Conservation (phyloP, 345 rosid genomes). For the Firmiana major region DNA sequence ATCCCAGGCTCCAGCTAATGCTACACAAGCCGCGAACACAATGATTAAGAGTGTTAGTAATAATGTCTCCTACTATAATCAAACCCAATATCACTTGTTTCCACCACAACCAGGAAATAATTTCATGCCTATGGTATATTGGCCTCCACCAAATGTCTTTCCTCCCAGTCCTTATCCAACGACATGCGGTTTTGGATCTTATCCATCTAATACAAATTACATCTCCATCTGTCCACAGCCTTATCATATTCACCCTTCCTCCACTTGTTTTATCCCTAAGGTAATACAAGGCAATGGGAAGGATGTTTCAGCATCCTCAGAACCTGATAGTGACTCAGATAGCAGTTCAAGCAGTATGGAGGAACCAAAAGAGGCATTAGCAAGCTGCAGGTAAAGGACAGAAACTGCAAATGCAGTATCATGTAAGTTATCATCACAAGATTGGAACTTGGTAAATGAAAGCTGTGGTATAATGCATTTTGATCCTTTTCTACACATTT, state of each 20-base stretch:
- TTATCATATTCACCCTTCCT: constrained; percentile 27
- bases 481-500: not conserved
- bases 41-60: constrained; percentile 10
- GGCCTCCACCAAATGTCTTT: constrained; percentile 42
- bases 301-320: constrained; percentile 20
- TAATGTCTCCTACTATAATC: constrained; percentile 28
- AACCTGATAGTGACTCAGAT: constrained; percentile 29
- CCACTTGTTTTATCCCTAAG: constrained; percentile 17
- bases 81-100: constrained; percentile 27
- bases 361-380: constrained; percentile 27
- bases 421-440: constrained; percentile 1
- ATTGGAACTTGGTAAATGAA: not conserved
- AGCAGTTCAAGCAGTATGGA: constrained; percentile 41
- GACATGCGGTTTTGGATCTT: constrained; percentile 28
- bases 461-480: not conserved
- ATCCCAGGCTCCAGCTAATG: constrained; percentile 18
- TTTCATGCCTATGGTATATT: constrained; percentile 52
- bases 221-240: constrained; percentile 31
- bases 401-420: not conserved
- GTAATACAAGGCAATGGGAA: constrained; percentile 11
- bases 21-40: constrained; percentile 10
- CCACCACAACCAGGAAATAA: constrained; percentile 33
- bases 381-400: constrained; percentile 13
- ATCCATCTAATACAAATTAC: constrained; percentile 31
- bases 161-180: constrained; percentile 34